Base-by-base conservation (phyloP, 106 monocot genomes). In the Dendrobium catenatum region DNA sequence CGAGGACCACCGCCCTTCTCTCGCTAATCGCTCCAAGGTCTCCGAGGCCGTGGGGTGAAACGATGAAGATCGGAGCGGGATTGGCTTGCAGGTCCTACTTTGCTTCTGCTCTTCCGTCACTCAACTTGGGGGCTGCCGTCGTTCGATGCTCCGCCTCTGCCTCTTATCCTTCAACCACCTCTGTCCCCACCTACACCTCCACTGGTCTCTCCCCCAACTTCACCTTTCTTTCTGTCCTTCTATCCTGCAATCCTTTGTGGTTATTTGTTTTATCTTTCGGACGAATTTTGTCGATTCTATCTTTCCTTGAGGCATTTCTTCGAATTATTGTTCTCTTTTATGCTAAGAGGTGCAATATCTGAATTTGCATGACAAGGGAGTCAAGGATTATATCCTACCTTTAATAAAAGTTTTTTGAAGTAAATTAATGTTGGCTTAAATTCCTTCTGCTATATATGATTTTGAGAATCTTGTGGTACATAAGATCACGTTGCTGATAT, bases 91-190 rank as follows among this genome's bases (percentile, higher is more conserved):
- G 80, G 55, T 55, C 68, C 5, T 68, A 72, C 42, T 80, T 86
- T 33, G 80, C 86, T 26, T 68, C 83, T 49, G 86, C 79, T 82
- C 68, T 83, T 9, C 80, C 80, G 9, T 48, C 77, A 20, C 66
- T 77, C 13, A 61, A 55, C 76, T 27, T 7, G 41, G 47, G 41
- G 26, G 46, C 77, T 5, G 59, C 42, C 20, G 73, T 19, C 41
- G 73, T 81, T 72, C 22, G 83, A 37, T 80, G 85, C 83, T 88
- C 74, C 51, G 83, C 83, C 76, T 83, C 85, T 18, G 43, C 58
- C 29, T 46, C 85, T n/a, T 47, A 79, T 42, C 47, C 76, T 43
- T 20, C 83, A 9, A 16, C 83, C 11, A 18, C 42, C 18, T 22
- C 83, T 49, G 22, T 82, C 41, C 66, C 81, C 46, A 64, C 78